Conservation (phyloP, 306 rosid genomes). For the Sphenostylis stenocarpa region DNA sequence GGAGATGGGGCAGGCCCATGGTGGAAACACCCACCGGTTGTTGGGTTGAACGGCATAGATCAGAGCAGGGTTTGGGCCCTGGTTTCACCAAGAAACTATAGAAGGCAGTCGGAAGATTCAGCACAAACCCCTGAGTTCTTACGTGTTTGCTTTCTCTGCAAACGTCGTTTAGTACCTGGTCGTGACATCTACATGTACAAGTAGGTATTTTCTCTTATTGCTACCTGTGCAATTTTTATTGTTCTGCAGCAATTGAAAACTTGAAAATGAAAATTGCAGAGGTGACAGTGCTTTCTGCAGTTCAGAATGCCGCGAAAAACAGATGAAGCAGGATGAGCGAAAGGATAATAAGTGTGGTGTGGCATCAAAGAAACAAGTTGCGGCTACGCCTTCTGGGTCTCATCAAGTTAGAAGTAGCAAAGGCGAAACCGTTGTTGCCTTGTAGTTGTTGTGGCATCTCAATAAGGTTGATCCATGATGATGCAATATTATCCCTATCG, state of each 20-base stretch:
- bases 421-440: conserved; percentile 62
- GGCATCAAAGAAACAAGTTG: conserved; percentile 53
- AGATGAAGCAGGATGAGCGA: conserved; percentile 82
- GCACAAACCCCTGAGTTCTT: conserved; percentile 56
- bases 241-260: neutral
- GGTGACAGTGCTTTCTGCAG: conserved; percentile 91
- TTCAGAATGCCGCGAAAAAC: conserved; percentile 84
- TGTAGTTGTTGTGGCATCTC: conserved; percentile 25
- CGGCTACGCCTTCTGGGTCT: conserved; percentile 28
- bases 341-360: conserved; percentile 61
- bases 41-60: conserved; percentile 38
- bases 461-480: neutral
- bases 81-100: conserved; percentile 46
- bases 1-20: neutral
- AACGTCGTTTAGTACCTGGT: conserved; percentile 61
- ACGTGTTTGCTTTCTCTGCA: conserved; percentile 75
- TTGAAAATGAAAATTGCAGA: conserved; percentile 40
- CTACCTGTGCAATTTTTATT: neutral
- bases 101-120: conserved; percentile 48
- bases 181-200: conserved; percentile 97
- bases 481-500: neutral
- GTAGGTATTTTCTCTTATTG: conserved; percentile 21
- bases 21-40: neutral
- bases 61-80: conserved; percentile 37
- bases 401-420: conserved; percentile 49